Conservation (phyloP, 1,139 yeast species). For the Kodamaea arcana region DNA sequence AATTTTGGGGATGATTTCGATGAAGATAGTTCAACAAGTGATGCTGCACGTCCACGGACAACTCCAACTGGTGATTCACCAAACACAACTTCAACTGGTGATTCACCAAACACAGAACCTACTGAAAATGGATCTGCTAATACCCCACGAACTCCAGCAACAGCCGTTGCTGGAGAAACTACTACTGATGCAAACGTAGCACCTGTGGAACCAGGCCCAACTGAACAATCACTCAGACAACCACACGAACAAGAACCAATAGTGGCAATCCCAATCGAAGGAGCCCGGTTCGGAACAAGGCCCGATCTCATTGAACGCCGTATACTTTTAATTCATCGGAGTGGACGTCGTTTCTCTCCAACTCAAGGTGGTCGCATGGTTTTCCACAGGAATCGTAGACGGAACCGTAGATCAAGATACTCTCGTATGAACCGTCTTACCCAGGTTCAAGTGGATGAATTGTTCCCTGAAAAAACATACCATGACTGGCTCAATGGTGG, state of each 20-base stretch:
- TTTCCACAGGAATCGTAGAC: constrained; percentile 10
- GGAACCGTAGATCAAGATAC: constrained; percentile 38
- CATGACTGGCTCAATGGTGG: constrained; percentile 60
- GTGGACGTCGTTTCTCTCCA: constrained; percentile 9
- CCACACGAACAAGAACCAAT: not conserved
- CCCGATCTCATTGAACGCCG: constrained; percentile 16
- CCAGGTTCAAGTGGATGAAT: constrained; percentile 55
- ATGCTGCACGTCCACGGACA: not conserved
- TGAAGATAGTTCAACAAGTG: not conserved
- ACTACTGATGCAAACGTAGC: not conserved
- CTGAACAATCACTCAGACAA: not conserved
- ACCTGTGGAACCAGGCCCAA: not conserved
- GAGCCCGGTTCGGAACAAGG: constrained; percentile 1
- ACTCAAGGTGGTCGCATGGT: constrained; percentile 6
- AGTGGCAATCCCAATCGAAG: constrained; percentile 1
- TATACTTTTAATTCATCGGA: constrained; percentile 25
- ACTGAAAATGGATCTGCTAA: not conserved
- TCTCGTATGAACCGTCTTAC: constrained; percentile 53
- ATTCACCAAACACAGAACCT: not conserved
- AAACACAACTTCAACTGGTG: not conserved
- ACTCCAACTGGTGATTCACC: not conserved
- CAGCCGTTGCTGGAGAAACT: not conserved
- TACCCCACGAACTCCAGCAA: too few relatives aligned
- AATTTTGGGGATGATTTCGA: constrained; percentile 5
- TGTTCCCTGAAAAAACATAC: constrained; percentile 65